Conservation (phyloP, 106 monocot species). For the Amphibolis antarctica region DNA sequence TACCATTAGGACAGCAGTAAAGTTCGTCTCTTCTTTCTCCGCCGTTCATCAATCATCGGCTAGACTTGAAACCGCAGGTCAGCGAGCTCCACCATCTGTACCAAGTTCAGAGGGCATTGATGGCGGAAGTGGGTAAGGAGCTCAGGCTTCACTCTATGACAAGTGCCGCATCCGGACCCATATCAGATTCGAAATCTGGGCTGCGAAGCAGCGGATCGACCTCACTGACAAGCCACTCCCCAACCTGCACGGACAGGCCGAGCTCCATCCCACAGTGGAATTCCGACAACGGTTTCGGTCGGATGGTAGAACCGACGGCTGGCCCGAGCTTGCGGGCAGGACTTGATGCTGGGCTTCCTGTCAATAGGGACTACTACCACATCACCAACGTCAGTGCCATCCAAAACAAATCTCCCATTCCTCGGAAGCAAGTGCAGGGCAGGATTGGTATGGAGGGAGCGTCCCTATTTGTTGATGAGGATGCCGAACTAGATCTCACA, state of each 20-base stretch:
- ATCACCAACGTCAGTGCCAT: too few species aligned
- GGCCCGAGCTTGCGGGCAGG: constrained; percentile 4
- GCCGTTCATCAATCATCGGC: not conserved
- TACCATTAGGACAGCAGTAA: not conserved
- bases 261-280: not conserved
- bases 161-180: not conserved
- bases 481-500: constrained; percentile 37
- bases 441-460: constrained; percentile 1
- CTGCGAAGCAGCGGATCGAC: constrained; percentile 16
- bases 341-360: constrained; percentile 8
- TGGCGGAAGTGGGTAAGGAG: constrained; percentile 23
- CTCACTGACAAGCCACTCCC: constrained; percentile 28
- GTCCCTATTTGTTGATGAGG: constrained; percentile 22
- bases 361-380: not conserved
- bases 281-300: constrained; percentile 3
- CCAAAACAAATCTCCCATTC: not conserved
- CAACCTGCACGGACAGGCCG: constrained; percentile 1
- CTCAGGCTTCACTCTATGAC: constrained; percentile 1
- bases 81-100: constrained; percentile 51
- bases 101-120: constrained; percentile 41
- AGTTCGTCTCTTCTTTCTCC: not conserved
- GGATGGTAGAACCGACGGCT: not conserved
- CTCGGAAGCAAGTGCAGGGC: not conserved
- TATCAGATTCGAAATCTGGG: constrained; percentile 13
- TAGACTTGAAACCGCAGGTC: constrained; percentile 20